Conservation (phyloP, 2,329 filamentous ascomycete species). For the Kalmusia sp. region DNA sequence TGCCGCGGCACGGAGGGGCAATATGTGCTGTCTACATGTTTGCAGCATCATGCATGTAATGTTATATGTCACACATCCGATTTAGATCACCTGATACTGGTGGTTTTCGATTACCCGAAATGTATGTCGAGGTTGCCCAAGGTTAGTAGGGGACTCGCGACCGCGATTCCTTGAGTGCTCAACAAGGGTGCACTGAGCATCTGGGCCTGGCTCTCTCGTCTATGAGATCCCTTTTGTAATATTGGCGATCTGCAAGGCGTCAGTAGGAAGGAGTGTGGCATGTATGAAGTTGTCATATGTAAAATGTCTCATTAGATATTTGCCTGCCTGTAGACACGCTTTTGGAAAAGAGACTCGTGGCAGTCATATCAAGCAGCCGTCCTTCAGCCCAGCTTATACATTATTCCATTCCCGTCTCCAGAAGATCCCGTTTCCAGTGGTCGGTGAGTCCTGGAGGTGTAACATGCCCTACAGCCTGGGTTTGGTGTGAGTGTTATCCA, state of each 20-base stretch:
- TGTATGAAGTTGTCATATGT: neutral
- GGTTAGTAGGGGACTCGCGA: no score
- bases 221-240: no score
- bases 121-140: no score
- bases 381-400: slow-evolving; percentile 13
- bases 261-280: neutral
- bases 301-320: slow-evolving; percentile 12
- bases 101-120: neutral
- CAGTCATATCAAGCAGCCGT: slow-evolving; percentile 24
- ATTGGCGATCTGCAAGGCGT: no score
- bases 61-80: neutral
- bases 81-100: neutral
- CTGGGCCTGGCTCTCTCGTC: neutral
- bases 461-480: slow-evolving; percentile 9
- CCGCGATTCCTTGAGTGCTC: no score
- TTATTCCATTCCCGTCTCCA: slow-evolving; percentile 1
- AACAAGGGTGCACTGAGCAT: no score
- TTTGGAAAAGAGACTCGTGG: slow-evolving; percentile 34
- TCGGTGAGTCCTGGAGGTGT: neutral
- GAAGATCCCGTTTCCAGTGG: neutral
- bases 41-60: neutral
- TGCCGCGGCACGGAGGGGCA: neutral
- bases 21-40: neutral
- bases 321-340: slow-evolving; percentile 19
- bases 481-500: neutral